Conservation (phyloP, 1,284 basidiomycete species). For the Omphalotus olearius region DNA sequence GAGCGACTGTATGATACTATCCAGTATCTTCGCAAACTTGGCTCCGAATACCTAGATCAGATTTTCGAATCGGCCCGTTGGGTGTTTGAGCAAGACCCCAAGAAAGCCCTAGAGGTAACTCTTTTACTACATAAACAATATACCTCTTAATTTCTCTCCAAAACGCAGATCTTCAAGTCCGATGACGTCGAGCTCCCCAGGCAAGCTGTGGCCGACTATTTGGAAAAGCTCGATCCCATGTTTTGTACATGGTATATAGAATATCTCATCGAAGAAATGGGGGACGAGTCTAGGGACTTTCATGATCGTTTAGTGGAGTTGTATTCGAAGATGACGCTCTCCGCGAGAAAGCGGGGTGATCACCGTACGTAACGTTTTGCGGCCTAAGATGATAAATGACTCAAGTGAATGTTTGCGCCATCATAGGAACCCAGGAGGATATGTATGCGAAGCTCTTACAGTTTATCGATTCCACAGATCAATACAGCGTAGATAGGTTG, state of each 20-base stretch:
- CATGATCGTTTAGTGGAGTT: conserved; percentile 89
- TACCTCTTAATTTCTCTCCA: not conserved
- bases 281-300: conserved; percentile 64
- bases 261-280: conserved; percentile 73
- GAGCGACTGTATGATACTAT: conserved; percentile 85
- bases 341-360: conserved; percentile 50
- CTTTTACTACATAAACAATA: not conserved
- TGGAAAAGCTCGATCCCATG: conserved; percentile 67
- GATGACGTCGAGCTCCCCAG: conserved; percentile 91
- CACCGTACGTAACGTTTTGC: conserved; percentile 37
- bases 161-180: conserved; percentile 83
- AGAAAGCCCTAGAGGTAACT: conserved; percentile 72
- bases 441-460: conserved; percentile 68
- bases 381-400: not conserved
- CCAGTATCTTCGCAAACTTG: conserved; percentile 88
- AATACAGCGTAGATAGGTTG: conserved; percentile 78
- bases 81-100: conserved; percentile 75
- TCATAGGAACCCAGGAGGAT: conserved; percentile 37
- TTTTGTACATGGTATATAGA: conserved; percentile 84
- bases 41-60: conserved; percentile 72
- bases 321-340: conserved; percentile 67
- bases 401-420: not conserved
- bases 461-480: conserved; percentile 71
- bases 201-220: conserved; percentile 68
- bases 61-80: conserved; percentile 81